Evolutionary conservation across 352 stramenopile genomes (phyloP), one percentile per base, ranked within the genome.

Genomic region (Globisporangium cystogenes): DNA sequence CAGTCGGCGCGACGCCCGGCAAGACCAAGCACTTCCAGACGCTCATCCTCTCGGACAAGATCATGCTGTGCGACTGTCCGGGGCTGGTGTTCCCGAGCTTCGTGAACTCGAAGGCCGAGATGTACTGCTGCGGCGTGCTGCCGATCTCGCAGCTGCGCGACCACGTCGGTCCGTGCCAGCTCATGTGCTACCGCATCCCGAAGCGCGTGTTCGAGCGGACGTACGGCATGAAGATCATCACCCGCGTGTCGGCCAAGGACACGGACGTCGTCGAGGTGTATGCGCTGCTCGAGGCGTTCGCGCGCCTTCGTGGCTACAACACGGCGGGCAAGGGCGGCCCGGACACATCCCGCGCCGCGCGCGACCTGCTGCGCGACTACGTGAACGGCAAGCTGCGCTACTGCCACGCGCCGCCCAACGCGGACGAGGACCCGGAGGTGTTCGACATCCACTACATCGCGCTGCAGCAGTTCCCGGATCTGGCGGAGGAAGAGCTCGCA

Each of bases 21-120:
- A 99, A 99, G 70, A 99, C 98, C 7, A 99, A 99, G 70, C 98
- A 99, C 77, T 99, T 99, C 60, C 98, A 99, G 87, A 99, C 98
- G 41, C 75, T 99, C 40, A 75, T 99, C 11, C 65, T 99, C 18
- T 98, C 93, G 21, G 86, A 98, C 69, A 80, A 76, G 53, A 96
- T 99, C 58, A 98, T 99, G 84, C 82, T 99, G n/a, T 99, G 97
- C 64, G 98, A 99, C 92, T 99, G 98, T 67, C 98, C 98, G 7
- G 98, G 98, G 64, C 82, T 99, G 20, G 98, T 99, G 8, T 99
- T 99, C 74, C 98, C 98, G 4, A 98, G 93, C 39, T 99, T 99
- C 65, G 97, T 99, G 27, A 98, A 91, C 60, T 95, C 93, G 26
- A 98, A 98, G 58, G 96, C 96, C 12, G 98, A 99, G 60, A 96